Evolutionary conservation across 352 stramenopile genomes (phyloP).

Genomic region (Phytophthora pseudosyringae): DNA sequence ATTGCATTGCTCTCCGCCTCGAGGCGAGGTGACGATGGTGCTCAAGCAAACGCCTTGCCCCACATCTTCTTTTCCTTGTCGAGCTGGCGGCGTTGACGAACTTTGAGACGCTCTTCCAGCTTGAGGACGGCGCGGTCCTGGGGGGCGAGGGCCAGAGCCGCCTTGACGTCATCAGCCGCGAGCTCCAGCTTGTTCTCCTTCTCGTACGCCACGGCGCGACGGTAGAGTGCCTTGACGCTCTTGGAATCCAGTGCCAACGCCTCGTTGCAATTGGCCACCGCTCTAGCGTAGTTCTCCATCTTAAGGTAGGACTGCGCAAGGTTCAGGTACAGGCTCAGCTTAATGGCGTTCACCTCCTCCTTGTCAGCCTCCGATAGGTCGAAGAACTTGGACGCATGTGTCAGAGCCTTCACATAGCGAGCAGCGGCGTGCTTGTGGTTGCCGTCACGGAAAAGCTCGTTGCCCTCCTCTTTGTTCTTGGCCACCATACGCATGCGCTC

Average conservation of each 20-base stretch:
- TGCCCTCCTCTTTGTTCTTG: slow-evolving; percentile 97
- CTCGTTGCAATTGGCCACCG: slow-evolving; percentile 86
- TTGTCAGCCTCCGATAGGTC: slow-evolving; percentile 85
- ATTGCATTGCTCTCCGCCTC: slow-evolving; percentile 8
- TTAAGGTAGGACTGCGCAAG: slow-evolving; percentile 94
- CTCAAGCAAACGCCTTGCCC: slow-evolving; percentile 81
- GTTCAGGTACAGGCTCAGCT: slow-evolving; percentile 93
- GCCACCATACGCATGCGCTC: slow-evolving; percentile 94
- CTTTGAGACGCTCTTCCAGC: slow-evolving; percentile 76
- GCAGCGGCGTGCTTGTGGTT: slow-evolving; percentile 89
- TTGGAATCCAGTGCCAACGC: slow-evolving; percentile 73
- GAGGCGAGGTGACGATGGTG: not conserved
- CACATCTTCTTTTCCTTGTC: slow-evolving; percentile 94
- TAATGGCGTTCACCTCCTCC: slow-evolving; percentile 88
- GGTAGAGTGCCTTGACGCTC: slow-evolving; percentile 90
- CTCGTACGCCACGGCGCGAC: slow-evolving; percentile 85
- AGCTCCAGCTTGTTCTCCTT: slow-evolving; percentile 88
- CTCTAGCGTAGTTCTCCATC: slow-evolving; percentile 89
- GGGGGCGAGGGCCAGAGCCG: slow-evolving; percentile 55
- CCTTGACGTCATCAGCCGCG: slow-evolving; percentile 67
- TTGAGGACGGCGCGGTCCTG: slow-evolving; percentile 84
- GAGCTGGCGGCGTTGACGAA: slow-evolving; percentile 73
- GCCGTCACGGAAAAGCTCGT: slow-evolving; percentile 92
- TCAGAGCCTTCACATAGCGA: slow-evolving; percentile 92
- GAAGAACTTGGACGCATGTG: slow-evolving; percentile 93